Base-by-base conservation (phyloP, 345 rosid genomes). In the Firmiana major region DNA sequence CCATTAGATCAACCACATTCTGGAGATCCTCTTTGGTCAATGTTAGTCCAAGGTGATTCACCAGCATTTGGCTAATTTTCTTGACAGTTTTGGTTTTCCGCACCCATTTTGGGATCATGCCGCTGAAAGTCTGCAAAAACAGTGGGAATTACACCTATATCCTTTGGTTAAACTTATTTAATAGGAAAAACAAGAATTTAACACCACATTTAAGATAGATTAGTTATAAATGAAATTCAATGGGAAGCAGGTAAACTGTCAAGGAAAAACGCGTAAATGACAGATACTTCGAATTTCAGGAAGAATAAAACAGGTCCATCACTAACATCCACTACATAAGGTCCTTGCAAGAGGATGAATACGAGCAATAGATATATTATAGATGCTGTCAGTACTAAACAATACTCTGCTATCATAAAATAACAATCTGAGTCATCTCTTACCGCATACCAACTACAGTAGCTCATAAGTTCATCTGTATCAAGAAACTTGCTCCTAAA, bases 1-100 rank as follows among this genome's bases (percentile, higher is more conserved):
- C 98, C 97, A 94, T 94, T 67, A 92, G 87, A 84, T 94, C 97
- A 83, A 94, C 97, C 82, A 92, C 98, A 79, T 82, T 90, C 89
- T 86, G 91, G 78, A 94, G 80, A 87, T 94, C 97, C 79, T 90
- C 94, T 83, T 86, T 87, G 31, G 88, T 91, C 86, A 92, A 59
- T 75, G 86, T 86, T 74, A 92, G 85, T 79, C 98, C 97, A 84
- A 94, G 93, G 88, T 94, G 97, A 86, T 90, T 86, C 86, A 92
- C 98, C 77, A 94, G 90, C 94, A 84, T 83, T 84, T 90, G 84
- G 79, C 93, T 86, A 76, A 86, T 80, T 76, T 75, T 80, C 88
- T 83, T 93, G 59, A 54, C 89, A 81, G 85, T 49, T 83, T 84
- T 87, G 71, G 87, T 89, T 82, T 84, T 87, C 81, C 85, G 84